phyloP scores from a whole-genome alignment of 139 green algal species.

The Tetraselmis chui region DNA sequence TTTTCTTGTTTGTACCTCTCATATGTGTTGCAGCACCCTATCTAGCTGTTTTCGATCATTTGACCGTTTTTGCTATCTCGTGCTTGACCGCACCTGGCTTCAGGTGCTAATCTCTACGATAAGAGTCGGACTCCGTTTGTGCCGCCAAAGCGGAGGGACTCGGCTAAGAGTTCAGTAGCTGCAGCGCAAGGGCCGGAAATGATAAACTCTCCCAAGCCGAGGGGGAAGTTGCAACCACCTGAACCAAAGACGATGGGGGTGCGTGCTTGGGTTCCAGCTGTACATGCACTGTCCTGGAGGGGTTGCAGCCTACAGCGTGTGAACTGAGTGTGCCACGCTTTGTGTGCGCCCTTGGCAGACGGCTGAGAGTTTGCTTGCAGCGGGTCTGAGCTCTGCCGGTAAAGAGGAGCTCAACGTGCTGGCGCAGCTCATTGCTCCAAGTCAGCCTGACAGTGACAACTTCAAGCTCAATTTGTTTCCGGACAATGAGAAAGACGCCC shows the following conservation, averaged over 20 bases:
- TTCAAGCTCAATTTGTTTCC: slow-evolving; percentile 39
- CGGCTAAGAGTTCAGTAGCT: neutral
- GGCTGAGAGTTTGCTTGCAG: neutral
- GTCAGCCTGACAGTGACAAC: slow-evolving; percentile 7
- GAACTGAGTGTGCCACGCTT: neutral
- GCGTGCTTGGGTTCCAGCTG: neutral
- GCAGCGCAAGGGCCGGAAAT: neutral
- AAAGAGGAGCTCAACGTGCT: slow-evolving; percentile 29
- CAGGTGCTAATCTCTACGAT: slow-evolving; percentile 58
- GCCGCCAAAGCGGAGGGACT: slow-evolving; percentile 21
- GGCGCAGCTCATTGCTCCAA: slow-evolving; percentile 19
- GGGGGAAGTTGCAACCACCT: neutral
- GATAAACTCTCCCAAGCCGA: neutral
- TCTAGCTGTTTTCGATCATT: no score
- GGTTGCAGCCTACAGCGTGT: neutral
- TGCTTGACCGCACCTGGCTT: slow-evolving; percentile 4
- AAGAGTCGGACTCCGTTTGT: slow-evolving; percentile 38
- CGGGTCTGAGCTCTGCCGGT: slow-evolving; percentile 5
- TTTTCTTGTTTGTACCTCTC: no score
- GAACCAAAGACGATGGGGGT: neutral
- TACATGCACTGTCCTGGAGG: neutral
- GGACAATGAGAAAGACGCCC: neutral
- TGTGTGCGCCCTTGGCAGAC: neutral
- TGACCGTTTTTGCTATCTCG: no score
- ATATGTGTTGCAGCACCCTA: no score